phyloP scores from a whole-genome alignment of 2,329 filamentous ascomycete genomes.

The Apiospora hydei region DNA sequence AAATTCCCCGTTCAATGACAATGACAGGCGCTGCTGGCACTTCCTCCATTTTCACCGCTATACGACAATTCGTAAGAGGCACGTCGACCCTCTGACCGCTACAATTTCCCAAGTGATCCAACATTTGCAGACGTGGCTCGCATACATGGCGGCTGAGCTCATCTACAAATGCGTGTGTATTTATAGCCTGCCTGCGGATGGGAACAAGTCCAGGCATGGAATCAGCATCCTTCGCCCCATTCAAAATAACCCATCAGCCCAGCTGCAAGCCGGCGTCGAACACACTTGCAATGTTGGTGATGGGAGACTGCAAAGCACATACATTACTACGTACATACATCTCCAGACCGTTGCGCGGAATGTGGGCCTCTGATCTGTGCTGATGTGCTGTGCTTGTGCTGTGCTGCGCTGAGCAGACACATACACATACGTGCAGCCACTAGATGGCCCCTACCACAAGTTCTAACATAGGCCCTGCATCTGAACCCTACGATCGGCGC shows the following conservation, averaged over 20 bases:
- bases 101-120: neutral
- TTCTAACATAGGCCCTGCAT: constrained; percentile 12
- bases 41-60: constrained; percentile 8
- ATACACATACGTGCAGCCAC: constrained; percentile 4
- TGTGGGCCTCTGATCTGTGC: constrained; percentile 11
- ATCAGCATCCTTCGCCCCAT: neutral
- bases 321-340: neutral
- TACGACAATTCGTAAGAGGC: neutral
- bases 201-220: neutral
- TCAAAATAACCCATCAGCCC: neutral
- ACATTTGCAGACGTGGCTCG: constrained; percentile 7
- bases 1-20: constrained; percentile 12
- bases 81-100: neutral
- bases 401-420: neutral
- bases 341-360: neutral
- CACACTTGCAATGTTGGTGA: neutral
- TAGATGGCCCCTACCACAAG: constrained; percentile 13
- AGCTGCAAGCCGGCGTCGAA: neutral
- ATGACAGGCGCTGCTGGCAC: neutral
- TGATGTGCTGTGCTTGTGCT: neutral
- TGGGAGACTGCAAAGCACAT: neutral
- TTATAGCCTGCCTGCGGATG: neutral
- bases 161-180: neutral
- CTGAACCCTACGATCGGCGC: constrained; percentile 14
- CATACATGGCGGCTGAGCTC: constrained; percentile 5